phyloP scores from a whole-genome alignment of 495 filamentous ascomycete genomes.

The Annulohypoxylon moriforme region DNA sequence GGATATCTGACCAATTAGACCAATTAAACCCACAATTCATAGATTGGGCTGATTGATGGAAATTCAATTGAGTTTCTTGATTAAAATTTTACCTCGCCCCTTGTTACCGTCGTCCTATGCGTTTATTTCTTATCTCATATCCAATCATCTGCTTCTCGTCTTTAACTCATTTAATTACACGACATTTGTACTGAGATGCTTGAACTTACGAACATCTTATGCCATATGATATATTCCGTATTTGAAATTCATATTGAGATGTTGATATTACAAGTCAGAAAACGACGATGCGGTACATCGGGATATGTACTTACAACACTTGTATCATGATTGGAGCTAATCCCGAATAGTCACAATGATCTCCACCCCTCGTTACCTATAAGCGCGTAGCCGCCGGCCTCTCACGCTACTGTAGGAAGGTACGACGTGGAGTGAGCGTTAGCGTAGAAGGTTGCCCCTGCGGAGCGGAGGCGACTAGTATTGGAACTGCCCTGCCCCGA shows the following conservation, averaged over 20 bases:
- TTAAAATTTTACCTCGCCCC: constrained; percentile 6
- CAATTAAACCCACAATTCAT: constrained; percentile 6
- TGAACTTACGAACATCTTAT: not conserved
- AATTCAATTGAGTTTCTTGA: constrained; percentile 9
- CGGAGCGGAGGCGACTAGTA: constrained; percentile 8
- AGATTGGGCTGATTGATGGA: not conserved
- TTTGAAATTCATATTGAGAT: not conserved
- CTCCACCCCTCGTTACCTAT: constrained; percentile 20
- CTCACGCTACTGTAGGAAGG: constrained; percentile 39
- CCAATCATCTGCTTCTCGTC: not conserved
- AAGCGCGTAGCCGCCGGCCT: constrained; percentile 48
- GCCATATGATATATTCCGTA: not conserved
- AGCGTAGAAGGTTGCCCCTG: constrained; percentile 6
- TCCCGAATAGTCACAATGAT: constrained; percentile 13
- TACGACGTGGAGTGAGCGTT: constrained; percentile 28
- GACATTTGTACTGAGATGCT: not conserved
- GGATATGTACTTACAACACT: constrained; percentile 20
- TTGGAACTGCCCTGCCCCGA: constrained; percentile 9
- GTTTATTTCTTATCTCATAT: not conserved
- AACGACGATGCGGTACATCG: constrained; percentile 2
- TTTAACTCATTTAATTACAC: not conserved
- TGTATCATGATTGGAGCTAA: constrained; percentile 23
- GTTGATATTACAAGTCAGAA: not conserved
- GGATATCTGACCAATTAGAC: constrained; percentile 3
- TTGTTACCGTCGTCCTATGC: not conserved